Conservation (phyloP, 352 stramenopile species). For the Blastocystis sp. region DNA sequence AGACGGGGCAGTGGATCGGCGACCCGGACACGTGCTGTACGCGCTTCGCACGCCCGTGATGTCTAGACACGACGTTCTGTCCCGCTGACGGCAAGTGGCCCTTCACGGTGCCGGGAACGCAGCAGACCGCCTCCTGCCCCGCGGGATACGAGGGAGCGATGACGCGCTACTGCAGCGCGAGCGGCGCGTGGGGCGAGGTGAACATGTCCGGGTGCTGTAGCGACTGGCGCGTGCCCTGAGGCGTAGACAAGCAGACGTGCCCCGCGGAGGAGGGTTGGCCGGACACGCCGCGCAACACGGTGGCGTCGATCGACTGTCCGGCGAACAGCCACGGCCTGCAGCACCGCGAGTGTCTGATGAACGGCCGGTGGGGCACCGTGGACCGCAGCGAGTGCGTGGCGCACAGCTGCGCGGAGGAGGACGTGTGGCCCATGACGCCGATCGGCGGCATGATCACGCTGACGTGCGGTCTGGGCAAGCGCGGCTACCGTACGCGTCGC, state of each 20-base stretch:
- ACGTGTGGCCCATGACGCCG: conserved; percentile 30
- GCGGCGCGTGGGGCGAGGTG: conserved; percentile 47
- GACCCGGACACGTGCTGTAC: conserved; percentile 43
- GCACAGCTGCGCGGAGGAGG: conserved; percentile 55
- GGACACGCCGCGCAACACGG: conserved; percentile 13
- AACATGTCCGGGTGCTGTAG: conserved; percentile 36
- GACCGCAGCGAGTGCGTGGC: conserved; percentile 52
- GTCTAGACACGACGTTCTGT: conserved; percentile 36
- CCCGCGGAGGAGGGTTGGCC: conserved; percentile 57
- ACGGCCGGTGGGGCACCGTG: conserved; percentile 44
- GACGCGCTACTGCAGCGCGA: conserved; percentile 29
- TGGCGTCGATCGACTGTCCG: conserved; percentile 47
- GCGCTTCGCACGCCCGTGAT: not conserved
- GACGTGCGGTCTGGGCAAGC: conserved; percentile 12
- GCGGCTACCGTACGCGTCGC: conserved; percentile 20
- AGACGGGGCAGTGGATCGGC: conserved; percentile 32
- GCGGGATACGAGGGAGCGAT: conserved; percentile 23
- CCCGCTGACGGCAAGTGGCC: conserved; percentile 54
- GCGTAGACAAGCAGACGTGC: conserved; percentile 42
- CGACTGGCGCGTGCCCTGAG: not conserved
- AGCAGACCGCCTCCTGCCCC: conserved; percentile 11
- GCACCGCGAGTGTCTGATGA: conserved; percentile 9
- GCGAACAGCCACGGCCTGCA: conserved; percentile 16
- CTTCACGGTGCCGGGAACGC: conserved; percentile 34
- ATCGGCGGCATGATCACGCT: conserved; percentile 32